Evolutionary conservation across 129 eudicot genomes (phyloP), one percentile per base, ranked within the genome.

Genomic region (Smallanthus sonchifolius): DNA sequence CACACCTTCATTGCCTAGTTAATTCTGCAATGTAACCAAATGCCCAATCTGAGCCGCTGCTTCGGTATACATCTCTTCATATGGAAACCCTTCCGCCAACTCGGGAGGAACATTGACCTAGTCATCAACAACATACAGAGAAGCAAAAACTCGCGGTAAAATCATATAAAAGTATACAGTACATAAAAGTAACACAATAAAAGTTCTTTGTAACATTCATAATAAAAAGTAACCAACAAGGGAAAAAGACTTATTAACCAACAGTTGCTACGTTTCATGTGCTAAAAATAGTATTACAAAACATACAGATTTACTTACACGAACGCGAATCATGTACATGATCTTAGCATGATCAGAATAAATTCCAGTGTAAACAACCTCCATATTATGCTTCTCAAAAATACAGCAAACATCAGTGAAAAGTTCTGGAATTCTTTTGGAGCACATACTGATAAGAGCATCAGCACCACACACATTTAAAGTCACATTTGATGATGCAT

Each of bases 271-370:
- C n/a, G n/a, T n/a, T n/a, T n/a, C n/a, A n/a, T n/a, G n/a, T 9
- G 13, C 11, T 55, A 17, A 20, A 10, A 55, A 19, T 51, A 14
- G 24, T n/a, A 4, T 14, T 49, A 14, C 17, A 54, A 54, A 32
- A 35, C 10, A 43, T 43, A 19, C 10, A 28, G 48, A 44, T 30
- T 60, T 45, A 87, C 92, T 88, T 84, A 91, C 95, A 45, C 67
- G 87, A 49, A 85, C 79, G 40, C 81, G 92, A 77, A 88, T 79
- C 91, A 92, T 86, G 85, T 65, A 83, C 84, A 85, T 79, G 82
- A 39, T 70, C 44, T 65, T 78, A 10, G 36, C 17, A 10, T 42
- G 69, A 47, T 85, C 86, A 0, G 87, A 67, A 1, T 79, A 85
- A 16, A 87, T 75, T 5, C 85, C 84, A 76, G 84, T 87, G 24